Base-by-base conservation (phyloP, 2,329 filamentous ascomycete genomes). In the Curvularia verruculosa region DNA sequence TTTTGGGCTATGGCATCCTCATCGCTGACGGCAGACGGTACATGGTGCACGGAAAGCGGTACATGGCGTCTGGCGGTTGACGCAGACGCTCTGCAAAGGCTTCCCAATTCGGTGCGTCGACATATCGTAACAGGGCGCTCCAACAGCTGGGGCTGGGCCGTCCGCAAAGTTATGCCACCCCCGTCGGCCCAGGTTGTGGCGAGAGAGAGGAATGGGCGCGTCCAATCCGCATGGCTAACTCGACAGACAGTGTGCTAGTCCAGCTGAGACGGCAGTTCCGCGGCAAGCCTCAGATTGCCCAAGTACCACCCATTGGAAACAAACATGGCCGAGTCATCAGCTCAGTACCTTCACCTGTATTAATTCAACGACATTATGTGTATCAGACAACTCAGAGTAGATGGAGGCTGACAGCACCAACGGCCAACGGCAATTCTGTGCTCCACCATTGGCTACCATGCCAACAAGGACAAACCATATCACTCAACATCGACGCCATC, bases 391-490 rank as follows among this genome's bases (percentile, higher is more conserved):
- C n/a, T n/a, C n/a, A n/a, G n/a, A 31, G 24, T 49, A 31, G 9
- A 43, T 18, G 50, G 49, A 54, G 52, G 58, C 60, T 63, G 54
- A 58, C 54, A 49, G 36, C 50, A 56, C 60, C 49, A 52, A 57
- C 54, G 23, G 40, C 28, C 15, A 23, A 41, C 37, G 41, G 50
- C 47, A 49, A n/a, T n/a, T n/a, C 57, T 26, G 56, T 34, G 49
- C 19, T 43, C 57, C 45, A 45, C 53, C 39, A 62, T 62, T 62
- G 61, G 61, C 10, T 21, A 26, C 18, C 12, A 9, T 31, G 21
- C 41, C 23, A 44, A 26, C 49, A 43, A n/a, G n/a, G n/a, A 9
- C 1, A 15, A 48, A n/a, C 48, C 49, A 53, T 53, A 59, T 56
- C 54, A 49, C 39, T 55, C 49, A 47, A 49, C 52, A 45, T n/a